Percentiles rank a stretch among this genome's conserved stretches.
phyloP scores from a whole-genome alignment of 2,329 filamentous ascomycete species.

The Westerdykella sp. region DNA sequence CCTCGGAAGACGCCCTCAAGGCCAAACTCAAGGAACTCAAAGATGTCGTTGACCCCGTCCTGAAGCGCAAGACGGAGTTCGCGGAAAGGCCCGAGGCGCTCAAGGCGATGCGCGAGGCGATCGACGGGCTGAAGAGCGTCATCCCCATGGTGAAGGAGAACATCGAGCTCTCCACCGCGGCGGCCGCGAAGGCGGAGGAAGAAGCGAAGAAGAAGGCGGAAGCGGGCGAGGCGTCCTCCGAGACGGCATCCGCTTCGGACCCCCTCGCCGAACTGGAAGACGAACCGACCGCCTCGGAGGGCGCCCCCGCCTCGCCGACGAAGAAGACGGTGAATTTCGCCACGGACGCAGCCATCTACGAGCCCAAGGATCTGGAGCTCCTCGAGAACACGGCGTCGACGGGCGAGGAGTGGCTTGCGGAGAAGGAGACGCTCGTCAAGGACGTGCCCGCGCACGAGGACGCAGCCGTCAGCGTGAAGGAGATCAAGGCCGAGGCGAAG shows the following conservation, averaged over 20 bases:
- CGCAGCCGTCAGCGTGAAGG: slow-evolving; percentile 65
- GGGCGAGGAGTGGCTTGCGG: slow-evolving; percentile 66
- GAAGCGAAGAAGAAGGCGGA: slow-evolving; percentile 31
- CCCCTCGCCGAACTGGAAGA: slow-evolving; percentile 72
- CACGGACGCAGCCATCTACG: slow-evolving; percentile 54
- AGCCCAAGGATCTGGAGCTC: slow-evolving; percentile 61
- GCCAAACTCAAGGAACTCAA: slow-evolving; percentile 70
- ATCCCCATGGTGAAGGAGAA: slow-evolving; percentile 63
- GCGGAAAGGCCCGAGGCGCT: slow-evolving; percentile 65
- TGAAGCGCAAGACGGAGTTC: slow-evolving; percentile 67
- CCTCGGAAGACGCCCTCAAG: slow-evolving; percentile 67
- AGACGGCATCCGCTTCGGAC: slow-evolving; percentile 40
- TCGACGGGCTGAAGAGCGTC: slow-evolving; percentile 66
- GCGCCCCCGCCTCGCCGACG: slow-evolving; percentile 16
- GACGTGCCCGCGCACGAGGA: slow-evolving; percentile 65
- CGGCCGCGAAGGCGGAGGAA: slow-evolving; percentile 36
- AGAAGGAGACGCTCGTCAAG: slow-evolving; percentile 62
- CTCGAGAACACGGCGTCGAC: slow-evolving; percentile 58
- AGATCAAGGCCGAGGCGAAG: slow-evolving; percentile 58
- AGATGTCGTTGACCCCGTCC: slow-evolving; percentile 69
- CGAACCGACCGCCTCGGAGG: slow-evolving; percentile 34
- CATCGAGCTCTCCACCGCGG: slow-evolving; percentile 62
- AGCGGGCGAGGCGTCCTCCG: slow-evolving; percentile 37
- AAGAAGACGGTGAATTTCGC: slow-evolving; percentile 4
- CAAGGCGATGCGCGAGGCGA: slow-evolving; percentile 59